Conservation (phyloP, 495 filamentous ascomycete species). For the Chaetomium fimeti region DNA sequence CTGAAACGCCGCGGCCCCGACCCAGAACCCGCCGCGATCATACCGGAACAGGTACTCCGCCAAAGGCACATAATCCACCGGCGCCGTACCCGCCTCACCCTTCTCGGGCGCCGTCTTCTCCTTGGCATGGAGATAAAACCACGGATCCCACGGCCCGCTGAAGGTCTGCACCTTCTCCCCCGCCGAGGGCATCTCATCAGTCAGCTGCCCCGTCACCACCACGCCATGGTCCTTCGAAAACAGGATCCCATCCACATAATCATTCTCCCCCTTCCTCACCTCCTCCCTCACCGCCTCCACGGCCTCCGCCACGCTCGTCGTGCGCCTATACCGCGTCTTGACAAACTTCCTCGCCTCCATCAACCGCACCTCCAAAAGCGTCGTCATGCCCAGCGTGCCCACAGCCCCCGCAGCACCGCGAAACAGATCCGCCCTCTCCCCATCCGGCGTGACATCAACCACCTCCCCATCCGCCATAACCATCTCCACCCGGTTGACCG, state of each 20-base stretch:
- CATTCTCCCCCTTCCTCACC: slow-evolving; percentile 35
- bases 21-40: slow-evolving; percentile 62
- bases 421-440: slow-evolving; percentile 54
- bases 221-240: slow-evolving; percentile 50
- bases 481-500: slow-evolving; percentile 57
- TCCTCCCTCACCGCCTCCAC: slow-evolving; percentile 24
- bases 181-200: slow-evolving; percentile 34
- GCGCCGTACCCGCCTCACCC: slow-evolving; percentile 31
- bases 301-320: slow-evolving; percentile 16
- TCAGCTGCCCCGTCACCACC: slow-evolving; percentile 53
- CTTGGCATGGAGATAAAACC: slow-evolving; percentile 54
- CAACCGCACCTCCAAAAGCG: slow-evolving; percentile 56
- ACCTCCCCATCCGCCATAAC: slow-evolving; percentile 56
- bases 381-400: slow-evolving; percentile 59
- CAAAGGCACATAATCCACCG: slow-evolving; percentile 42
- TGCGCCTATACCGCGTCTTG: slow-evolving; percentile 48
- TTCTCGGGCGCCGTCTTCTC: slow-evolving; percentile 23
- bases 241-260: slow-evolving; percentile 50
- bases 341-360: slow-evolving; percentile 52
- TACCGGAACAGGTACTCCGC: slow-evolving; percentile 61
- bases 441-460: slow-evolving; percentile 33
- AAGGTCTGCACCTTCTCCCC: slow-evolving; percentile 40
- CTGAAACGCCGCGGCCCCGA: slow-evolving; percentile 53
- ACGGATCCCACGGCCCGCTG: slow-evolving; percentile 46
- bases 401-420: slow-evolving; percentile 57